Evolutionary conservation across 257 asterid species (phyloP).

Genomic region (Jasminum sambac): DNA sequence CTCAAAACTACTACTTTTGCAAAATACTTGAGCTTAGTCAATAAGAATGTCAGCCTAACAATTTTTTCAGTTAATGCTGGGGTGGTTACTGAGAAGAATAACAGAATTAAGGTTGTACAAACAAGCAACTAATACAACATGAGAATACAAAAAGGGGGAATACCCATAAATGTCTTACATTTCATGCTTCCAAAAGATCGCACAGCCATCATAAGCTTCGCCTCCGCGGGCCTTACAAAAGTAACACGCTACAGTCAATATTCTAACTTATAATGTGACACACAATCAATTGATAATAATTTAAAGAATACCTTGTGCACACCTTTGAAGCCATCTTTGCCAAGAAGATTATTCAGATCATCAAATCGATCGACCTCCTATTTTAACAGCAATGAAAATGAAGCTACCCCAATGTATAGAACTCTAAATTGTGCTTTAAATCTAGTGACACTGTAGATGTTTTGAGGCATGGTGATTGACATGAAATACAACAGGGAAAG

Average conservation of each 20-base stretch:
- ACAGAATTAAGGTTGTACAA: not conserved
- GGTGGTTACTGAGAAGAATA: constrained; percentile 6
- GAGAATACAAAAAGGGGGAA: not conserved
- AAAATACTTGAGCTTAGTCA: not conserved
- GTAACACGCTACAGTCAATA: constrained; percentile 30
- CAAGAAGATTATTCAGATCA: constrained; percentile 58
- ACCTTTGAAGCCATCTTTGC: constrained; percentile 73
- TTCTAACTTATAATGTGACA: constrained; percentile 18
- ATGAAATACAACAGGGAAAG: not conserved
- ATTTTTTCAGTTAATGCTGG: constrained; percentile 8
- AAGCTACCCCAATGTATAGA: constrained; percentile 16
- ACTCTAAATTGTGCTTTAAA: constrained; percentile 17
- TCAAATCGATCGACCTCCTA: constrained; percentile 86
- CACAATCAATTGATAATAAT: constrained; percentile 15
- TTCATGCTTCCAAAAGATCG: constrained; percentile 70
- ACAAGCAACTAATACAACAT: constrained; percentile 15
- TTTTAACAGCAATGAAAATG: constrained; percentile 25
- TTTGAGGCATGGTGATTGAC: not conserved
- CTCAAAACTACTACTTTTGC: not conserved
- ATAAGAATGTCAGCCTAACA: constrained; percentile 11
- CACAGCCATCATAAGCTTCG: constrained; percentile 82
- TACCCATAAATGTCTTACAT: constrained; percentile 47
- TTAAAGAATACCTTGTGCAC: constrained; percentile 57
- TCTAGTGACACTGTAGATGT: not conserved
- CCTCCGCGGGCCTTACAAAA: constrained; percentile 69